These are phyloP conservation scores for Monosporozyma servazzii DNA, from an alignment of 805 yeast species.

Conservation along the genomic window DNA sequence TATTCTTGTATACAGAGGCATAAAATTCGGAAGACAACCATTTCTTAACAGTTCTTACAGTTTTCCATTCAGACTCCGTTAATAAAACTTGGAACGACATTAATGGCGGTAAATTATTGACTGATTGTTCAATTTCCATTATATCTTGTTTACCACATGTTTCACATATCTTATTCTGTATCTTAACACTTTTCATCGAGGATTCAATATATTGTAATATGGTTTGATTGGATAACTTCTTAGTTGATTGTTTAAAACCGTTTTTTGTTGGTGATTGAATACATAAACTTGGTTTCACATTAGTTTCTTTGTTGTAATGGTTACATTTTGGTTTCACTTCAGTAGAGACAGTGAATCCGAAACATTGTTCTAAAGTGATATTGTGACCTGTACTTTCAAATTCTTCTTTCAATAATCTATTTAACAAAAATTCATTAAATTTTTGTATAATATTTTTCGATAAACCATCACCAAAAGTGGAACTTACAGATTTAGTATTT, in stretches of 20 bases:
- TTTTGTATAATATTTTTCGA: conserved; percentile 16
- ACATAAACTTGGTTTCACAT: conserved; percentile 19
- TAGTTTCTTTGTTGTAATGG: conserved; percentile 15
- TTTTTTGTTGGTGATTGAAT: conserved; percentile 23
- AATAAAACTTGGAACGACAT: conserved; percentile 53
- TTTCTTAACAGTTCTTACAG: conserved; percentile 39
- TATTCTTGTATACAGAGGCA: conserved; percentile 33
- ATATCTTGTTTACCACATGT: conserved; percentile 43
- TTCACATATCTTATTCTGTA: conserved; percentile 45
- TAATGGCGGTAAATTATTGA: conserved; percentile 54
- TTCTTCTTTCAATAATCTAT: conserved; percentile 23
- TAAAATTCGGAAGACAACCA: conserved; percentile 62
- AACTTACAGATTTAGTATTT: not conserved
- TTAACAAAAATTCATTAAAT: conserved; percentile 22
- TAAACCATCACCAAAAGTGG: conserved; percentile 5
- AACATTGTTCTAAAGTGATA: conserved; percentile 23
- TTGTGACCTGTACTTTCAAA: conserved; percentile 16
- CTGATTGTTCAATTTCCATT: conserved; percentile 43
- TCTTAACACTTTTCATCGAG: conserved; percentile 44
- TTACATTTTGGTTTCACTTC: conserved; percentile 19
- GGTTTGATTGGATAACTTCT: conserved; percentile 29
- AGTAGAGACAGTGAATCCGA: conserved; percentile 24
- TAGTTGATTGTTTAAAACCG: conserved; percentile 22
- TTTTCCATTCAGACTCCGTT: conserved; percentile 44
- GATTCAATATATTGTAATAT: conserved; percentile 53